Conservation (phyloP, 192 early-diverging fungal genomes). For the Rhizoclosmatium sp. region DNA sequence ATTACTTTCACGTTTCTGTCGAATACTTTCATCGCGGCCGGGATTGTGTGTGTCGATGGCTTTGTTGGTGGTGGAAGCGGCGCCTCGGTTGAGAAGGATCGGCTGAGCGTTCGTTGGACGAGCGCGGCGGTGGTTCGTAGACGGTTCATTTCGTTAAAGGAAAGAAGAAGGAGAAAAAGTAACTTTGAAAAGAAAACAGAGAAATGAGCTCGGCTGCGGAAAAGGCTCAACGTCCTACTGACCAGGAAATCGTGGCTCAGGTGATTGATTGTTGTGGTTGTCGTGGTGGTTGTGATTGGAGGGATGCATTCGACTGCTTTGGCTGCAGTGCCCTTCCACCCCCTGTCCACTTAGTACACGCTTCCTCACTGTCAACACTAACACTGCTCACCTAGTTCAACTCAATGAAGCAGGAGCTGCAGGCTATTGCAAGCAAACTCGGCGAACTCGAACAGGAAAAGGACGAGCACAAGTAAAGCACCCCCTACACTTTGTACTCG, state of each 20-base stretch:
- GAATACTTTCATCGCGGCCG: constrained; percentile 61
- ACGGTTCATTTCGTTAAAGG: too few species aligned
- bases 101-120: too few species aligned
- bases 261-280: constrained; percentile 27
- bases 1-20: constrained; percentile 77
- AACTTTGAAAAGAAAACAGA: neutral
- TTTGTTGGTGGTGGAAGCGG: neutral
- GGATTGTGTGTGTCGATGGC: neutral
- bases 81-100: neutral
- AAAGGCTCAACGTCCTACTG: constrained; percentile 54
- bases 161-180: neutral
- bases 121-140: too few species aligned
- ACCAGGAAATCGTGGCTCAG: constrained; percentile 66
- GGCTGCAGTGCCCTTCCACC: neutral
- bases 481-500: too few species aligned
- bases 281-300: neutral
- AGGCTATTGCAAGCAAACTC: constrained; percentile 85
- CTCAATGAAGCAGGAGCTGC: constrained; percentile 82
- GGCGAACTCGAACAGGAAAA: constrained; percentile 93
- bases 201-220: neutral
- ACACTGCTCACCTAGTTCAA: constrained; percentile 56
- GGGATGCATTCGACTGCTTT: neutral
- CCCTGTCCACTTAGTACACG: neutral
- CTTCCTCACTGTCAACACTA: neutral
- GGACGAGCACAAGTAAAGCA: constrained; percentile 88